Percentiles rank a stretch among this genome's conserved stretches.
Conservation (phyloP, 1,284 basidiomycete genomes). For the Ustilago esculenta region DNA sequence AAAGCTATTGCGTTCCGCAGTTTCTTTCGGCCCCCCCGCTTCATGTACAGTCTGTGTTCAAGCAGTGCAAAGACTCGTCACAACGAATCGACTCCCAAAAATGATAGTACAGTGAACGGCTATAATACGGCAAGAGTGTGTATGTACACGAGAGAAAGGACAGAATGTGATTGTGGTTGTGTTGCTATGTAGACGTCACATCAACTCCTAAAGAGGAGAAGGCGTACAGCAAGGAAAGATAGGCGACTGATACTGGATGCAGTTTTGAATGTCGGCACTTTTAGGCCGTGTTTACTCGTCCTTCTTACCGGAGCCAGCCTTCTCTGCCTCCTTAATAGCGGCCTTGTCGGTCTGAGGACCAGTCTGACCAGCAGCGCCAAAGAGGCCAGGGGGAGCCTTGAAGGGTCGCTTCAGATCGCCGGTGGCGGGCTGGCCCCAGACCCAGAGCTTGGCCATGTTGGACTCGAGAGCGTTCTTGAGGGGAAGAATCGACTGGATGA, state of each 20-base stretch:
- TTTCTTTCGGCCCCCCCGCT: no score
- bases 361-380: constrained; percentile 68
- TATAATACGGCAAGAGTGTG: neutral
- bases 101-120: no score
- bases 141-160: constrained; percentile 26
- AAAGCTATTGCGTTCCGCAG: no score
- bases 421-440: constrained; percentile 71
- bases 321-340: constrained; percentile 85
- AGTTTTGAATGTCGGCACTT: no score
- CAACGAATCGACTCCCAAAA: no score
- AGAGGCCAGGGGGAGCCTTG: constrained; percentile 79
- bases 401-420: constrained; percentile 92
- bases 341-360: constrained; percentile 81
- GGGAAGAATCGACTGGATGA: constrained; percentile 66
- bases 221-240: neutral
- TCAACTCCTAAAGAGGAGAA: neutral
- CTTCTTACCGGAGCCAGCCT: constrained; percentile 77
- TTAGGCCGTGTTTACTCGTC: constrained; percentile 77
- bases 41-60: no score
- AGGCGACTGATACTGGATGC: neutral
- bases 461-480: constrained; percentile 66
- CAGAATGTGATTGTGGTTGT: no score
- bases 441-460: constrained; percentile 66
- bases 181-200: no score
- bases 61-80: no score